Conservation (phyloP, 306 rosid species). For the Sesbania bispinosa region DNA sequence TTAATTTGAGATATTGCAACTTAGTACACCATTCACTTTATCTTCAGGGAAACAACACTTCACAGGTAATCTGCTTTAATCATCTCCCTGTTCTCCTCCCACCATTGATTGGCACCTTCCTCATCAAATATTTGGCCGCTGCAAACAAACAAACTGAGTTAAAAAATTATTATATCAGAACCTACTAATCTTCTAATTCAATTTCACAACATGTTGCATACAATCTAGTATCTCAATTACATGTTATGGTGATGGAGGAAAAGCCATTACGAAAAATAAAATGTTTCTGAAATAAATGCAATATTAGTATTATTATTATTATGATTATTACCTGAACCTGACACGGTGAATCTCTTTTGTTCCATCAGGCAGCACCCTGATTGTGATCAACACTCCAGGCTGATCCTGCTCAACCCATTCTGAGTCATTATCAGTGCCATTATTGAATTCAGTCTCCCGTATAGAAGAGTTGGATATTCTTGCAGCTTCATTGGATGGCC, state of each 20-base stretch:
- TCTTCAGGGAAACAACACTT: too few species aligned
- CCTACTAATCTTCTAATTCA: not conserved
- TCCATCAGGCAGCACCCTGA: constrained; percentile 75
- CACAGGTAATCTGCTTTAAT: constrained; percentile 80
- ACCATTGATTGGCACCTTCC: constrained; percentile 73
- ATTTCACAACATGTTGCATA: too few species aligned
- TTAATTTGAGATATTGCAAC: too few species aligned
- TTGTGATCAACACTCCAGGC: constrained; percentile 84
- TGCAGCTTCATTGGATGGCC: too few species aligned
- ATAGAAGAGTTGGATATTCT: too few species aligned
- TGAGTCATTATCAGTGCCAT: constrained; percentile 70
- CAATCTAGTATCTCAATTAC: too few species aligned
- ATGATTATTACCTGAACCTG: constrained; percentile 80
- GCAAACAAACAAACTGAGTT: constrained; percentile 25
- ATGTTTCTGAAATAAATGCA: too few species aligned
- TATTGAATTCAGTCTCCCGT: too few species aligned
- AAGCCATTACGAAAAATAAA: too few species aligned
- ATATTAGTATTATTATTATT: too few species aligned
- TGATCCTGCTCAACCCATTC: constrained; percentile 92
- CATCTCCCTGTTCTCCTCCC: constrained; percentile 88
- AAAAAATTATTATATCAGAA: not conserved
- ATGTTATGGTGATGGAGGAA: too few species aligned
- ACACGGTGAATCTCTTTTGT: constrained; percentile 85
- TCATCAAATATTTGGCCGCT: constrained; percentile 89
- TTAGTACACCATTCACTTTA: too few species aligned